Evolutionary conservation across 331 rosid genomes (phyloP), one percentile per base, ranked within the genome.

Genomic region (Quercus tomentella): DNA sequence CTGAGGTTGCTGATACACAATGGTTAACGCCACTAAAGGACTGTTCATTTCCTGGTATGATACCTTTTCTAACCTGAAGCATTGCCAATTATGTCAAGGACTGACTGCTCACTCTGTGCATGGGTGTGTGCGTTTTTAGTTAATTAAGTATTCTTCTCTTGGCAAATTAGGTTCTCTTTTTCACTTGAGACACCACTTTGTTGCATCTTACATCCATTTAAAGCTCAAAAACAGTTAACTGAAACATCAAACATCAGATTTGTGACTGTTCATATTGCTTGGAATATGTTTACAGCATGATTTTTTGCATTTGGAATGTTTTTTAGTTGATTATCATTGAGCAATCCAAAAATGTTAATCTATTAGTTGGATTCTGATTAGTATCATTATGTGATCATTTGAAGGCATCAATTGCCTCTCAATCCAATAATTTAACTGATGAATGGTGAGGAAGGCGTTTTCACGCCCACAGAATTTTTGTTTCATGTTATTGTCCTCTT

Each of bases 1-100:
- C 21, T 33, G n/a, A 81, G 56, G 74, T 30, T 74, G 77, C 69
- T 54, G 71, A 37, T 72, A 43, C 80, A 61, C 22, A 31, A 93
- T 91, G 94, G 97, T 93, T 51, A 91, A 88, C 75, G 97, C 97
- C 54, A 91, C 87, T 61, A 91, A 88, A 86, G 94, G 94, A 77
- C 66, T 91, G 43, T 89, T 89, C 74, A 86, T 93, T 83, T 88
- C 97, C 85, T 87, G 97, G 97, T 93, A 91, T 79, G 68, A 51
- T 54, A 54, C 45, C 30, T 67, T 67, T 41, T 10, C 72, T 20
- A 52, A 56, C 28, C 26, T 7, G 33, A 72, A 74, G 54, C 67
- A 6, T 4, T 76, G 56, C 70, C 2, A 33, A 21, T 60, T 78
- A 28, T 70, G 62, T 26, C 26, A 41, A 9, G 23, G n/a, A 45